Evolutionary conservation across 2,329 filamentous ascomycete genomes (phyloP), one percentile per base, ranked within the genome.

Genomic region (Thyridium curvatum): DNA sequence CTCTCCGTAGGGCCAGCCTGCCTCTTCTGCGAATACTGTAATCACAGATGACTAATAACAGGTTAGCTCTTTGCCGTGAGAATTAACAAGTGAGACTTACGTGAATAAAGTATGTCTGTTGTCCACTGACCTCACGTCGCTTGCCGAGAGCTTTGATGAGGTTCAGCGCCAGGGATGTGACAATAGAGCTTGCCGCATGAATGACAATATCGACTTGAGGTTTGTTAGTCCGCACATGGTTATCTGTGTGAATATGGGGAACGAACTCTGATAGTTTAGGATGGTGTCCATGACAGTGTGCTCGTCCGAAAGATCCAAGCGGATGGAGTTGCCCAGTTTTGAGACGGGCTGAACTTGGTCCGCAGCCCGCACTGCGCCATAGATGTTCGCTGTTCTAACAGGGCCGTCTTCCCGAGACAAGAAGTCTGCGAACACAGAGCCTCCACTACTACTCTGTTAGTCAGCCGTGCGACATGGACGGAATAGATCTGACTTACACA

Each of bases 371-470:
- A 55, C 59, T 5, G 52, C 54, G n/a, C 60, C 61, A 30, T 46
- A 52, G 29, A 64, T 38, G 3, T 50, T 48, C 7, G 41, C 39
- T 3, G 12, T 21, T 15, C 49, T 52, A 31, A 64, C 32, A 6
- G 43, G 41, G 12, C 43, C 41, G 17, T 46, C 47, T 5, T 34
- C 39, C 8, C 47, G 45, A 18, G 46, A 42, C 4, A 58, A 14
- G 7, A 65, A 47, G 29, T 61, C 52, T 1, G 60, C 52, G 17
- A 65, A 30, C 17, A 65, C 32, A 17, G 62, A 62, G 13, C 62
- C 62, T 12, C 62, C 59, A 3, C 59, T 61, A 31, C 26, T 12
- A 26, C 14, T 12, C 2, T 3, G 18, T 39, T 46, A 46, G 37
- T 26, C 21, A 10, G n/a, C n/a, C n/a, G n/a, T n/a, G n/a, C n/a